Conservation (phyloP, 352 stramenopile genomes). For the Albugo laibachii region DNA sequence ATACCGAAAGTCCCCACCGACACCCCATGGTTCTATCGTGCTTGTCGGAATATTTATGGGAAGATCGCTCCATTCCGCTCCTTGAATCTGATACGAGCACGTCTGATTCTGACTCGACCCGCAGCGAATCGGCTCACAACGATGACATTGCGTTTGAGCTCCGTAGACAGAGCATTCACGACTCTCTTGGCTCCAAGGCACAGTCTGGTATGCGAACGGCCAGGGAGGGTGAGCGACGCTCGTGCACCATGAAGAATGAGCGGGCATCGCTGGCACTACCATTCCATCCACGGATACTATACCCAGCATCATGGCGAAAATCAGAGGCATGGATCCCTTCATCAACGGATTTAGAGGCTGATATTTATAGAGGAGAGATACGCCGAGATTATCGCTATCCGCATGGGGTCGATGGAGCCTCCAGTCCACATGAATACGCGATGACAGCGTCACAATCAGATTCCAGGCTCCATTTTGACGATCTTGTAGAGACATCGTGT, state of each 20-base stretch:
- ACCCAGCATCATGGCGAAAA: not conserved
- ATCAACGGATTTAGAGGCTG: conserved; percentile 73
- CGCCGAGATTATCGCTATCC: conserved; percentile 51
- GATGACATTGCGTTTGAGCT: conserved; percentile 86
- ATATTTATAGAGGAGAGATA: conserved; percentile 51
- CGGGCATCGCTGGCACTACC: too few relatives aligned
- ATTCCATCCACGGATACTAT: not conserved
- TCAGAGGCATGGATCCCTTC: conserved; percentile 53
- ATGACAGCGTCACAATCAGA: too few relatives aligned
- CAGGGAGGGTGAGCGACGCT: conserved; percentile 69
- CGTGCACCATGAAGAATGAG: conserved; percentile 36
- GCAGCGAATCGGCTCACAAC: conserved; percentile 82
- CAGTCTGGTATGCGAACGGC: conserved; percentile 90
- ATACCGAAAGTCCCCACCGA: conserved; percentile 78
- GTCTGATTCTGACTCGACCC: conserved; percentile 12
- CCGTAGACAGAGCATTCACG: conserved; percentile 59
- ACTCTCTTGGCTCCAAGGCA: too few relatives aligned
- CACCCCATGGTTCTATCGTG: conserved; percentile 84
- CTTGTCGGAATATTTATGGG: conserved; percentile 84
- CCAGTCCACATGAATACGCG: too few relatives aligned
- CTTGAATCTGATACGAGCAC: conserved; percentile 88
- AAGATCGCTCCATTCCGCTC: conserved; percentile 39
- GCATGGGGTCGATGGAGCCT: conserved; percentile 1
- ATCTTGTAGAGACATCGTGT: too few relatives aligned
- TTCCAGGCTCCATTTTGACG: too few relatives aligned